Base-by-base conservation (phyloP, 1,139 yeast species). In the Saccharomyces hybrid region DNA sequence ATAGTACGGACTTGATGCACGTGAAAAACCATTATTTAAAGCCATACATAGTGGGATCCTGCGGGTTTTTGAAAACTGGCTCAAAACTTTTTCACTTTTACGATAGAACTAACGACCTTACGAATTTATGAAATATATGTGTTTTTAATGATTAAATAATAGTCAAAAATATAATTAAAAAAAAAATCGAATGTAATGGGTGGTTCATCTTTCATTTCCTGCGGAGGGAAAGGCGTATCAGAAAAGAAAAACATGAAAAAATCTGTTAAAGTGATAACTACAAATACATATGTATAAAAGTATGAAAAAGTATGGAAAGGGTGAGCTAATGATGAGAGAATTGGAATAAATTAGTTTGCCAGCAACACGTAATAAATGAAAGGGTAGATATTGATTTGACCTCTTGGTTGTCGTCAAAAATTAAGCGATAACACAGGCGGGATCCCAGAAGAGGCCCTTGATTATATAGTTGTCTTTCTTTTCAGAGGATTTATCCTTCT, bases 401-500 rank as follows among this genome's bases (percentile, higher is more conserved):
- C 2, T 38, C 19, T 16, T 6, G n/a, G 16, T 8, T 16, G 44
- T 4, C 1, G 11, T 19, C 5, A 2, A 9, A 9, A 16, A 38
- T 38, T 57, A 66, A 42, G 63, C 65, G 31, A 66, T 63, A 31
- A 66, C 66, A 54, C 70, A 66, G 46, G 60, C 65, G 48, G 68
- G 68, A 47, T 59, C 62, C 62, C 66, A 63, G 55, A 56, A 62
- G 32, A 57, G 53, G 19, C 69, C 69, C 47, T 57, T 57, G 47
- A 62, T 56, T 54, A 62, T 60, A 57, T 63, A 66, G 58, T 66
- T 65, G 56, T 66, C 70, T 51, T 64, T 66, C 62, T 65, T 65
- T 52, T 66, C 70, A 42, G 68, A 56, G 25, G 64, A 55, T 52
- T 55, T 60, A 55, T 62, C 58, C 54, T 63, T 65, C 60, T 62